These are phyloP conservation scores for Starmerella bombicola DNA, from an alignment of 805 yeast species.

Conservation along the genomic window DNA sequence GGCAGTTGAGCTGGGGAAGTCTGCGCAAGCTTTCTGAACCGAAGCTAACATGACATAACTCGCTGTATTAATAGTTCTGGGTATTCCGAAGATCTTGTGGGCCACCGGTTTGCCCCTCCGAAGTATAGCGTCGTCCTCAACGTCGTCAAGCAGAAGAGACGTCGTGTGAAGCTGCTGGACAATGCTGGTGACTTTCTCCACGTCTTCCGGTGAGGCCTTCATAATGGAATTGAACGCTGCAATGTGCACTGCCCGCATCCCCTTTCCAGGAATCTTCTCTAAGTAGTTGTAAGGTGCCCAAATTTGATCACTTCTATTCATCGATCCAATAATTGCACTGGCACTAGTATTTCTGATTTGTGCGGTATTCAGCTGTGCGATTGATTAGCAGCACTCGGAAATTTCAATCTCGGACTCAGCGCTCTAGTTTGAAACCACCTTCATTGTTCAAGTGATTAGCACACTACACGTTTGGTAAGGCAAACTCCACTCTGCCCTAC, in stretches of 20 bases:
- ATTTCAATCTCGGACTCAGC: no score
- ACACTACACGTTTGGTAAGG: no score
- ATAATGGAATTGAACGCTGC: slow-evolving; percentile 43
- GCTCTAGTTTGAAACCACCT: no score
- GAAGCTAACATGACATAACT: slow-evolving; percentile 72
- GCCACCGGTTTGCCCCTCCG: slow-evolving; percentile 74
- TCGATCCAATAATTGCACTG: slow-evolving; percentile 4
- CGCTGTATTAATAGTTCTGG: slow-evolving; percentile 71
- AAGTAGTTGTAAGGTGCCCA: slow-evolving; percentile 43
- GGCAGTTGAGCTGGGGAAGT: slow-evolving; percentile 29
- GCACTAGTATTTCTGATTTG: no score
- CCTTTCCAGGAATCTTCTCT: slow-evolving; percentile 43
- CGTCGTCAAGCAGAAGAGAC: slow-evolving; percentile 68
- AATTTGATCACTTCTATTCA: slow-evolving; percentile 18
- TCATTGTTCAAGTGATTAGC: no score
- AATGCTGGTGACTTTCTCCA: slow-evolving; percentile 35
- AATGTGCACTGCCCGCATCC: slow-evolving; percentile 39
- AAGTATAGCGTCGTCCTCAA: slow-evolving; percentile 62
- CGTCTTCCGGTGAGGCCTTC: slow-evolving; percentile 31
- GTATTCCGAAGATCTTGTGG: slow-evolving; percentile 62
- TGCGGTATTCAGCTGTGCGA: no score
- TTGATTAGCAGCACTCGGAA: no score
- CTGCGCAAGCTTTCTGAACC: slow-evolving; percentile 37
- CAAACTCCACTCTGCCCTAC: no score
- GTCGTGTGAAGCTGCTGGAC: slow-evolving; percentile 55